A percentile compares a stretch with the other conserved stretches of the same genome.
These are phyloP conservation scores for Candida saitoana DNA, from an alignment of 805 yeast genomes.

Conservation along the genomic window DNA sequence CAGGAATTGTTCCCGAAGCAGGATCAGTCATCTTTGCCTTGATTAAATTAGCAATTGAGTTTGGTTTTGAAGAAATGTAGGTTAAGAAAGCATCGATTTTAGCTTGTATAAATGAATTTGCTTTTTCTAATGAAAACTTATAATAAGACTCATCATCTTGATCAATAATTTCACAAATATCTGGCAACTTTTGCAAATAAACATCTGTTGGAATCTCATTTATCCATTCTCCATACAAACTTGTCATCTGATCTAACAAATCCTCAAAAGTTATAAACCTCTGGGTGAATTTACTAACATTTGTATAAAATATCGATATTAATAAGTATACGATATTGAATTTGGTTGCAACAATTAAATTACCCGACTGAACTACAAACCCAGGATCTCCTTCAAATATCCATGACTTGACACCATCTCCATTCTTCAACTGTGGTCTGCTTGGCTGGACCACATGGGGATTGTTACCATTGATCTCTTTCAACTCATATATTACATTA, in stretches of 20 bases:
- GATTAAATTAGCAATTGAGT: constrained; percentile 15
- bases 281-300: constrained; percentile 19
- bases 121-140: constrained; percentile 39
- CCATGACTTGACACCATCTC: constrained; percentile 40
- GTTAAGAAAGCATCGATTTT: constrained; percentile 32
- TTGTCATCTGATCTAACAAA: constrained; percentile 32
- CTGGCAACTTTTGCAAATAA: constrained; percentile 19
- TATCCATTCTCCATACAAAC: constrained; percentile 25
- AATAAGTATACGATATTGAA: constrained; percentile 40
- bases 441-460: constrained; percentile 24
- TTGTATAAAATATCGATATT: constrained; percentile 28
- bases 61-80: constrained; percentile 8
- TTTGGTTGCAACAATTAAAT: constrained; percentile 35
- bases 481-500: constrained; percentile 34
- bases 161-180: constrained; percentile 26
- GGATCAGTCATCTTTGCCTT: constrained; percentile 17
- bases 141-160: constrained; percentile 33
- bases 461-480: constrained; percentile 34
- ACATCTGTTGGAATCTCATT: constrained; percentile 19
- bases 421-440: constrained; percentile 20
- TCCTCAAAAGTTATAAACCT: constrained; percentile 42
- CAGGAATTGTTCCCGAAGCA: constrained; percentile 19
- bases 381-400: constrained; percentile 29
- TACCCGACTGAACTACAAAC: constrained; percentile 36
- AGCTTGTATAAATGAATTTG: constrained; percentile 31